Conservation (phyloP, 352 stramenopile genomes). For the Globisporangium nagaii region DNA sequence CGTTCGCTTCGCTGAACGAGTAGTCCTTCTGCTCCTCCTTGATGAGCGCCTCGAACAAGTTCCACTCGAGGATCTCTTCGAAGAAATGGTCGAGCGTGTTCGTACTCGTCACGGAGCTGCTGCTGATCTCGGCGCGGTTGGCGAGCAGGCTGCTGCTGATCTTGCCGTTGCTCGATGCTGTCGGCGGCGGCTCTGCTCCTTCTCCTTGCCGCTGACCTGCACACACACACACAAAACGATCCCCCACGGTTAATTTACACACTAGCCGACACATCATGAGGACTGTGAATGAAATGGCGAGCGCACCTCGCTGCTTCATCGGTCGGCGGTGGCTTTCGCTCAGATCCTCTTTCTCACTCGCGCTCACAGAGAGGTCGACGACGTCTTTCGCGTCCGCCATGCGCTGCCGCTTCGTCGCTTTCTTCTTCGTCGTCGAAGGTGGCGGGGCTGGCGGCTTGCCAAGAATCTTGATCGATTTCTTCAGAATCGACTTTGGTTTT, state of each 20-base stretch:
- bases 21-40: slow-evolving; percentile 51
- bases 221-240: background rate
- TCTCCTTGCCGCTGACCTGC: slow-evolving; percentile 1
- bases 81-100: slow-evolving; percentile 83
- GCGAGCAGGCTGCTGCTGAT: slow-evolving; percentile 10
- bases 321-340: slow-evolving; percentile 63
- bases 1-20: slow-evolving; percentile 44
- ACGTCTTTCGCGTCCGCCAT: slow-evolving; percentile 13
- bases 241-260: too few relatives aligned
- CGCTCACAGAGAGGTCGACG: slow-evolving; percentile 8
- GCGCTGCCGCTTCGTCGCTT: slow-evolving; percentile 4
- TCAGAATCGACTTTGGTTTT: slow-evolving; percentile 34
- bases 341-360: slow-evolving; percentile 16
- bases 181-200: slow-evolving; percentile 11
- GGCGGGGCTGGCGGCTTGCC: slow-evolving; percentile 6
- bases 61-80: slow-evolving; percentile 78
- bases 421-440: background rate
- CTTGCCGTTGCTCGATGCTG: slow-evolving; percentile 3
- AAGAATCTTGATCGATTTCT: slow-evolving; percentile 19
- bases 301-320: slow-evolving; percentile 42
- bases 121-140: background rate
- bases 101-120: slow-evolving; percentile 20
- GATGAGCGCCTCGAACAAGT: slow-evolving; percentile 58
- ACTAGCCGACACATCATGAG: background rate
- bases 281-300: too few relatives aligned